phyloP scores from a whole-genome alignment of 768 basidiomycete genomes.

The Lentinula lateritia region DNA sequence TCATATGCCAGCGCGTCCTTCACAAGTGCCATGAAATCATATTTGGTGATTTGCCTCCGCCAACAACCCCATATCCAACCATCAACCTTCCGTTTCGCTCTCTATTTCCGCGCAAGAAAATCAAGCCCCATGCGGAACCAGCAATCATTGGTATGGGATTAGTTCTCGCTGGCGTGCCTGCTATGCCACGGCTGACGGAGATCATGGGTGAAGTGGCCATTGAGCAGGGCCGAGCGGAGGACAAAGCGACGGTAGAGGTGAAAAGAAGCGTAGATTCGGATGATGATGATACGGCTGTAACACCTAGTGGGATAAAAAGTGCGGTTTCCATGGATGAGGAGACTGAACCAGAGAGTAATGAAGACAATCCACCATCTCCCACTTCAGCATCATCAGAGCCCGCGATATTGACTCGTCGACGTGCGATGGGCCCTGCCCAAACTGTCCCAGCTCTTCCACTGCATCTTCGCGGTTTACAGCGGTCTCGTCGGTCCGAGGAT shows the following conservation, averaged over 20 bases:
- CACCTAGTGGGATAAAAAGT: constrained; percentile 14
- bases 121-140: constrained; percentile 70
- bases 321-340: constrained; percentile 27
- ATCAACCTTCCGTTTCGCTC: constrained; percentile 41
- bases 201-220: constrained; percentile 79
- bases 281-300: constrained; percentile 36
- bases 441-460: constrained; percentile 71
- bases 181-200: constrained; percentile 68
- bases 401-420: constrained; percentile 25
- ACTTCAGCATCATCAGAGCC: not conserved
- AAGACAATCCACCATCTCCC: constrained; percentile 1
- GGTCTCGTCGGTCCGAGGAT: constrained; percentile 61
- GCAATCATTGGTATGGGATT: constrained; percentile 82
- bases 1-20: constrained; percentile 86
- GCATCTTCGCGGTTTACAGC: constrained; percentile 46
- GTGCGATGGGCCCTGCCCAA: constrained; percentile 59
- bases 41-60: constrained; percentile 78
- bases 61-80: constrained; percentile 62
- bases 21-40: constrained; percentile 95
- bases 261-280: constrained; percentile 40
- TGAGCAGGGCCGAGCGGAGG: constrained; percentile 81
- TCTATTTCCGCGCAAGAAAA: constrained; percentile 51
- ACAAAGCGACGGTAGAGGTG: constrained; percentile 38
- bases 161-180: constrained; percentile 71
- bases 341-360: constrained; percentile 31